Base-by-base conservation (phyloP, 225 moss, liverwort and hornwort genomes). In the Polytrichum commune region DNA sequence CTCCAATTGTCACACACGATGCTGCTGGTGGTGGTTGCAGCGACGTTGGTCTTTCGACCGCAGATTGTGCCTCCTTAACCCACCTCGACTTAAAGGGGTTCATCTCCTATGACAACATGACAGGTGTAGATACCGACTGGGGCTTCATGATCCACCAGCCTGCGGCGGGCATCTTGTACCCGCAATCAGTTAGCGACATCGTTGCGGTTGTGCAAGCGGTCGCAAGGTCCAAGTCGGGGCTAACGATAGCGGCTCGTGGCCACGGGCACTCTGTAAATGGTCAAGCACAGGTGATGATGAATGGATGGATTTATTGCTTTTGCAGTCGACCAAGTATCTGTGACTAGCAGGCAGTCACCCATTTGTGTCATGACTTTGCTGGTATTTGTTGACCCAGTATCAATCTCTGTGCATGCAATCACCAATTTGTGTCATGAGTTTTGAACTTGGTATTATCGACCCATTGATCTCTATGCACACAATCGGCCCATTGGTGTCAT, bases 121-220 rank as follows among this genome's bases (percentile, higher is more conserved):
- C 81, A 6, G 76, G 76, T 19, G 83, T 76, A 0, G 83, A 76
- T 0, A 58, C 29, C 7, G 95, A 96, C 25, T 96, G 90, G 81
- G 95, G 95, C 0, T 74, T 32, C 60, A 30, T 56, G 53, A 53
- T 60, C 20, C 71, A 16, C 0, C 71, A 65, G 6, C 93, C 86
- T 0, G 65, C 76, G 1, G 83, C 46, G 2, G 58, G 22, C 24
- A 74, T 87, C 2, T 27, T 83, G 69, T 76, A 67, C 54, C 86
- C 86, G 0, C 8, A 57, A 5, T 81, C 86, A 6, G 83, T 78
- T 0, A 29, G 27, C 2, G 86, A 87, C 25, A 72, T 87, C 8
- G 72, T 69, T 1, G 66, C 74, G 0, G 24, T 87, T 35, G 81
- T 87, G 26, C 72, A 57, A 5, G 81, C 83, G 0, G 76, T 78